phyloP scores from a whole-genome alignment of 1,139 yeast species.

The Casaregolazyma suthepensis region DNA sequence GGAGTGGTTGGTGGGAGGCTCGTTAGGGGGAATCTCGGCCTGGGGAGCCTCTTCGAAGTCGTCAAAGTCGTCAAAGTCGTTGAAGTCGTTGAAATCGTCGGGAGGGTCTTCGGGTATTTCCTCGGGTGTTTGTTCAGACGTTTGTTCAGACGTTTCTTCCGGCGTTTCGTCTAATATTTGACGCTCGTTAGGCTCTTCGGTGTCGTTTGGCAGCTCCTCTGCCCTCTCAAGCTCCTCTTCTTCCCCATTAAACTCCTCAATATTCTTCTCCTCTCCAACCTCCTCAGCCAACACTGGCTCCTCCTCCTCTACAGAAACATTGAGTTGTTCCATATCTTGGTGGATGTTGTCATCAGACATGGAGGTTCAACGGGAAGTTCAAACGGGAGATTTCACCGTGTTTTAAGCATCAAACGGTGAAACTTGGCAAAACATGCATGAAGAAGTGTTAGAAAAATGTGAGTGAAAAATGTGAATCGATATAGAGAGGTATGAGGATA shows the following conservation, averaged over 20 bases:
- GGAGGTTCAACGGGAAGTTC: neutral
- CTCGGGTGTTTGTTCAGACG: neutral
- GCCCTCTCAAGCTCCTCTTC: neutral
- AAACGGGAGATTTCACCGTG: neutral
- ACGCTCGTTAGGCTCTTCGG: no score
- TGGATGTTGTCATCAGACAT: neutral
- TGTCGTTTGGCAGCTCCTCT: constrained; percentile 8
- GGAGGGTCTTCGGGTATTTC: constrained; percentile 12
- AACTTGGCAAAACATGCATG: no score
- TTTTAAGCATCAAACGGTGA: no score
- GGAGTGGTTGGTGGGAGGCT: constrained; percentile 10
- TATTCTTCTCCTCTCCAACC: neutral
- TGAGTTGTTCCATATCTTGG: neutral
- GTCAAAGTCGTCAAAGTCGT: constrained; percentile 24
- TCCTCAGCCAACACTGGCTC: neutral
- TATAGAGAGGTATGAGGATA: no score
- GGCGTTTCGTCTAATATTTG: neutral
- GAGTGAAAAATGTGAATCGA: no score
- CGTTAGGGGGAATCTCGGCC: neutral
- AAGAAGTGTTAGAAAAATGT: no score
- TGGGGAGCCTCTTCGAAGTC: constrained; percentile 14
- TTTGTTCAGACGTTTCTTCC: neutral
- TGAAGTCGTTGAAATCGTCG: constrained; percentile 3
- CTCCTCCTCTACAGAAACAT: neutral
- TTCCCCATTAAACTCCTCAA: neutral